These are phyloP conservation scores for Quercus cerris DNA, from an alignment of 306 rosid genomes.

Conservation along the genomic window DNA sequence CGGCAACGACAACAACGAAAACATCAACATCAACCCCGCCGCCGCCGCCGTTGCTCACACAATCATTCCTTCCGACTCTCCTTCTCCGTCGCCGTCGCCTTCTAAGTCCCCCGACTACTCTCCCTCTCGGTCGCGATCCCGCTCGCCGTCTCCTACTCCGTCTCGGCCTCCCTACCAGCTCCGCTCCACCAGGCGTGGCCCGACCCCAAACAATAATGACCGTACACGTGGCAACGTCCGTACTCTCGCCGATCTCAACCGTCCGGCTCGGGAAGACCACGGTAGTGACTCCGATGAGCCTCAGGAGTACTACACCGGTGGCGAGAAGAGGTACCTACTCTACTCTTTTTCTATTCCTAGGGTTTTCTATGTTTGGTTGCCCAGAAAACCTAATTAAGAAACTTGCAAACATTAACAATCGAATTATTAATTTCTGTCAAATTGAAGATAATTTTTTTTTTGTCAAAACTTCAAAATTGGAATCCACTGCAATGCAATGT, in stretches of 20 bases:
- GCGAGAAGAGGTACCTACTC: conserved; percentile 67
- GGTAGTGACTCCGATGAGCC: conserved; percentile 74
- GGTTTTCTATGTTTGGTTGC: conserved; percentile 2
- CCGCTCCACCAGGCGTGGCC: conserved; percentile 26
- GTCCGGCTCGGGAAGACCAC: conserved; percentile 33
- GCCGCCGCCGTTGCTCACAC: conserved; percentile 12
- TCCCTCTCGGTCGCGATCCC: conserved; percentile 22
- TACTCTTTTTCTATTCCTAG: neutral
- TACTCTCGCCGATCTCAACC: conserved; percentile 67
- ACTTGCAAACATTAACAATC: neutral
- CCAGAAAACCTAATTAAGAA: neutral
- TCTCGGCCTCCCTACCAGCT: conserved; percentile 67
- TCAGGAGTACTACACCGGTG: conserved; percentile 81
- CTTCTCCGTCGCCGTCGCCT: conserved; percentile 31
- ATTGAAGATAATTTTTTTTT: too few species aligned
- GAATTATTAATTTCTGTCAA: neutral
- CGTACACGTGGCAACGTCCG: conserved; percentile 40
- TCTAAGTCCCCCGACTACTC: conserved; percentile 39
- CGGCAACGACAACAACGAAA: neutral
- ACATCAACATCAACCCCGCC: neutral
- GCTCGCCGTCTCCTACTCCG: conserved; percentile 31
- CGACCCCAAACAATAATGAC: conserved; percentile 11
- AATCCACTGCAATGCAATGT: too few species aligned
- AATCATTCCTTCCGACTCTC: neutral
- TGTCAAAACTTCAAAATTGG: too few species aligned